A percentile compares a stretch with the other conserved stretches of the same genome.
Evolutionary conservation across 1,284 basidiomycete species (phyloP).

Genomic region (Athelia psychrophila): DNA sequence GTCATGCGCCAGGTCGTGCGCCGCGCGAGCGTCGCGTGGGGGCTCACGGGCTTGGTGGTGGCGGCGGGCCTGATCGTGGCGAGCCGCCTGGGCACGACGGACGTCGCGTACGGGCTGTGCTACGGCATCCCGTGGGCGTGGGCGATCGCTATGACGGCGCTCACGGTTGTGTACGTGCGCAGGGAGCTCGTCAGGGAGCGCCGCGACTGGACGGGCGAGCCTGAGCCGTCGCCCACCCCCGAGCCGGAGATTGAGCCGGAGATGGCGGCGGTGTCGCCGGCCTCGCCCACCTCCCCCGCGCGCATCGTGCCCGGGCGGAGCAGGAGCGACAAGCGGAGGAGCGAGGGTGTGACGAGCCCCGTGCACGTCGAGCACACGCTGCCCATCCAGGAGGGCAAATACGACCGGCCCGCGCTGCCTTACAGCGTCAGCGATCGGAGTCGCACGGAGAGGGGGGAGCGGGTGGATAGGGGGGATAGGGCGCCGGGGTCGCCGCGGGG

Average conservation of each 20-base stretch:
- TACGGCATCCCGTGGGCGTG: conserved; percentile 30
- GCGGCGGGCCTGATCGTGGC: conserved; percentile 18
- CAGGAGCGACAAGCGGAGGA: background rate
- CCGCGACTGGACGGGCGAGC: conserved; percentile 13
- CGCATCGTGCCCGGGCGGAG: too few relatives aligned
- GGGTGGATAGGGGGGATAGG: too few relatives aligned
- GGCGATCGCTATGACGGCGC: conserved; percentile 17
- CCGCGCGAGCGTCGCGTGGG: background rate
- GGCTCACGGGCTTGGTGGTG: background rate
- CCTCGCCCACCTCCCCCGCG: too few relatives aligned
- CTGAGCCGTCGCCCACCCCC: background rate
- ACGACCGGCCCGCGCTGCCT: conserved; percentile 2
- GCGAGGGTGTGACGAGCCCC: conserved; percentile 1
- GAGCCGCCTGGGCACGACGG: conserved; percentile 22
- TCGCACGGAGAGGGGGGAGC: too few relatives aligned
- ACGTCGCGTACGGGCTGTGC: conserved; percentile 26
- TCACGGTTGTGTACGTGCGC: conserved; percentile 18
- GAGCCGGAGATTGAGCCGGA: too few relatives aligned
- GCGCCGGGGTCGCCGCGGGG: too few relatives aligned
- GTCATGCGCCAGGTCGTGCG: conserved; percentile 25
- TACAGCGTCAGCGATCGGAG: too few relatives aligned
- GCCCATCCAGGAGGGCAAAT: conserved; percentile 7
- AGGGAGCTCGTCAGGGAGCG: conserved; percentile 18
- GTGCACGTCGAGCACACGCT: conserved; percentile 5
- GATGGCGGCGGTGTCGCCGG: too few relatives aligned